Base-by-base conservation (phyloP, 2,329 filamentous ascomycete genomes). In the Malbranchea cinnamomea region DNA sequence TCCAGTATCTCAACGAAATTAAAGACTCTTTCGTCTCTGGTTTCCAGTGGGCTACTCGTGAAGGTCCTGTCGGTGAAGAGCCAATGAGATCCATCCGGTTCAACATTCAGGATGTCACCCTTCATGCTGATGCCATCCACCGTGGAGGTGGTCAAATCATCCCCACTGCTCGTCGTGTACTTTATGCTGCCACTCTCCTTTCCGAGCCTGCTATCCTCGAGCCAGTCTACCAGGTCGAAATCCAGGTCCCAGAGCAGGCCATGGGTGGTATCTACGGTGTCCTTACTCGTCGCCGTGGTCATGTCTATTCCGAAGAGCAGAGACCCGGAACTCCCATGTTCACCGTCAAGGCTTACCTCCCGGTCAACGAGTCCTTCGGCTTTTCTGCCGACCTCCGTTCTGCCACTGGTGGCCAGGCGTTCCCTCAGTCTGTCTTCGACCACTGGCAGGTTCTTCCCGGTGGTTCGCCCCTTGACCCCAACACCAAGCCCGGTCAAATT, bases 201-300 rank as follows among this genome's bases (percentile, higher is more conserved):
- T 85, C 89, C 52, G 74, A 92, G 48, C 89, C 89, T 45, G 76
- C 74, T 63, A 75, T 98, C 41, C 77, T 84, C 51, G 89, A 98
- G 74, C 89, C 89, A 56, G 81, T 98, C 65, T 98, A 91, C 80
- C 71, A 94, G 60, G 84, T 93, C 62, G 89, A 98, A 66, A 98
- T 98, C 63, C 85, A 94, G 71, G 89, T 98, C 41, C 87, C 87
- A 54, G 89, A 98, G 74, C 69, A 77, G 56, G 87, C 89, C 59
- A 95, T 98, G 89, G 89, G 89, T 74, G 89, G 89, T 74, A 92
- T 98, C 65, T 98, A 98, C 68, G 81, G 85, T 78, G 85, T 94
- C 57, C 81, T 98, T 52, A 94, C 85, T 65, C 80, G 85, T 57
- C 73, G 85, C 63, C 78, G 89, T 80, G 89, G 89, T 74, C 87